Evolutionary conservation across 352 stramenopile species (phyloP).

Genomic region (Sclerospora graminicola): DNA sequence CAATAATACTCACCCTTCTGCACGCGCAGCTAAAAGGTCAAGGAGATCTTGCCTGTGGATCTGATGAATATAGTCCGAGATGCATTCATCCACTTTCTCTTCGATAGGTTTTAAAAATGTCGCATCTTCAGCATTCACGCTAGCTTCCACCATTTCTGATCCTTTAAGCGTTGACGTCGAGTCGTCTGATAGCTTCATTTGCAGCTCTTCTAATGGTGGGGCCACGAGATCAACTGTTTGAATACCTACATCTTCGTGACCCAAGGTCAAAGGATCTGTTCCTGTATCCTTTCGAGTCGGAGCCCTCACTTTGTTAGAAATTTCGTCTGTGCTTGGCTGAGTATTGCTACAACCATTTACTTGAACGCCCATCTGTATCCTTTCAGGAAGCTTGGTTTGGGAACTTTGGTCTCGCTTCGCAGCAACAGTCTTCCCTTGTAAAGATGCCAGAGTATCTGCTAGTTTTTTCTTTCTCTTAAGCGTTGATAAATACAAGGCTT

Average conservation of each 20-base stretch:
- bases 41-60: slow-evolving; percentile 19
- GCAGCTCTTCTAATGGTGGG: not conserved
- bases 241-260: too few relatives aligned
- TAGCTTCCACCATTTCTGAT: slow-evolving; percentile 1
- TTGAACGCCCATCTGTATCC: slow-evolving; percentile 11
- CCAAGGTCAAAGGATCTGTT: not conserved
- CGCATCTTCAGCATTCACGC: not conserved
- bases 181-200: not conserved
- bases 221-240: slow-evolving; percentile 6
- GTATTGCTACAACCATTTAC: slow-evolving; percentile 3
- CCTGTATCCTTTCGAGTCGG: too few relatives aligned
- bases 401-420: slow-evolving; percentile 1
- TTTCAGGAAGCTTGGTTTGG: slow-evolving; percentile 6
- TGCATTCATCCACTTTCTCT: not conserved
- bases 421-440: slow-evolving; percentile 4
- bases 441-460: slow-evolving; percentile 21
- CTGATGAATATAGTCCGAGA: slow-evolving; percentile 22
- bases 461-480: slow-evolving; percentile 43
- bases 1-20: slow-evolving; percentile 22
- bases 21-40: slow-evolving; percentile 14
- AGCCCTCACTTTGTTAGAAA: too few relatives aligned
- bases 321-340: not conserved
- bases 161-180: not conserved
- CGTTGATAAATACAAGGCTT: slow-evolving; percentile 25
- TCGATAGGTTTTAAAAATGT: not conserved